Percentiles rank a stretch among this genome's conserved stretches.
Conservation (phyloP, 192 early-diverging fungal species). For the Coemansia sp. region DNA sequence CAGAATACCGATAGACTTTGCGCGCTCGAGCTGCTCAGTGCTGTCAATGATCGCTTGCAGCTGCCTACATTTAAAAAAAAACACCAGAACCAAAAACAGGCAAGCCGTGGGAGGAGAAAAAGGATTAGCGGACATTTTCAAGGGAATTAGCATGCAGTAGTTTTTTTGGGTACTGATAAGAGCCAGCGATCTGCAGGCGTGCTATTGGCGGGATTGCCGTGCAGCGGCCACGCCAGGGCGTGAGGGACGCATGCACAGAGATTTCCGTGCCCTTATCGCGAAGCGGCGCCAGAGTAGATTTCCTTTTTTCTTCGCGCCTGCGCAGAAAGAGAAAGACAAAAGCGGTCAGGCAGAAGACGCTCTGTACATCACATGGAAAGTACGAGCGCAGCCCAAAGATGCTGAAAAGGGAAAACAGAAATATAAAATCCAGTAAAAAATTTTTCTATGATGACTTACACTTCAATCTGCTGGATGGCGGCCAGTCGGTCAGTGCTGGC, state of each 20-base stretch:
- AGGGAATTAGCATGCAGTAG: conserved; percentile 24
- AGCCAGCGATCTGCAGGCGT: not conserved
- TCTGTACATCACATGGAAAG: conserved; percentile 8
- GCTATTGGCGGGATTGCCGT: conserved; percentile 1
- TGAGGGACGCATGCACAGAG: not conserved
- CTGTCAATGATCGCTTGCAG: conserved; percentile 67
- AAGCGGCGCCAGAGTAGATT: not conserved
- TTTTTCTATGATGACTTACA: conserved; percentile 25
- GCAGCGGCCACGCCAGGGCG: not conserved
- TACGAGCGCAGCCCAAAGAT: not conserved
- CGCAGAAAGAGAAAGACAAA: not conserved
- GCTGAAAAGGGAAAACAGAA: not conserved
- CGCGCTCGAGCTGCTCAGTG: conserved; percentile 56
- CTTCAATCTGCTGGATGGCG: conserved; percentile 58
- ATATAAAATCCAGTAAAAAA: not conserved
- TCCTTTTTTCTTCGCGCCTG: not conserved
- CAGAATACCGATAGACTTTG: conserved; percentile 57
- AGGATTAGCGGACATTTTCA: conserved; percentile 40
- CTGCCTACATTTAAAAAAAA: conserved; percentile 54
- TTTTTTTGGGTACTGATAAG: conserved; percentile 1
- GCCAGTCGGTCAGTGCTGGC: conserved; percentile 15
- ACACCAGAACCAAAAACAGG: not conserved
- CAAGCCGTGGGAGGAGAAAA: conserved; percentile 17
- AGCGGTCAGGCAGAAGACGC: not conserved
- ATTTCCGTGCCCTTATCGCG: not conserved